Evolutionary conservation across 345 rosid genomes (phyloP).

Genomic region (Euphorbia peplus): DNA sequence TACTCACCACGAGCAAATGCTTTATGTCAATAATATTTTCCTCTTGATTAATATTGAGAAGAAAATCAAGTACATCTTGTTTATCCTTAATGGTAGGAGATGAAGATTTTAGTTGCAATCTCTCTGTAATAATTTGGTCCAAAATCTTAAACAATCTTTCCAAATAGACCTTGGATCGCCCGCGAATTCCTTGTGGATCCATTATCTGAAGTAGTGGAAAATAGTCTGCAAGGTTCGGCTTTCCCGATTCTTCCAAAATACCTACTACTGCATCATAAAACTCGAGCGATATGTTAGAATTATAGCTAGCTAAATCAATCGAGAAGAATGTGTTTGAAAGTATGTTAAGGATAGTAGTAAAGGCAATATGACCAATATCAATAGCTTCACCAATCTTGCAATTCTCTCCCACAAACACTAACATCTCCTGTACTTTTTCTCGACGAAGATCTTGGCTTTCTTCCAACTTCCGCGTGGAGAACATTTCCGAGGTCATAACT

Average conservation of each 20-base stretch:
- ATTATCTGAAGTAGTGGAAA: no score
- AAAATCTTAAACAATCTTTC: slow-evolving; percentile 21
- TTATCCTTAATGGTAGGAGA: not conserved
- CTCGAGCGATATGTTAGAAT: slow-evolving; percentile 31
- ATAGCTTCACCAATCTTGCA: not conserved
- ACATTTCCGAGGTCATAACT: not conserved
- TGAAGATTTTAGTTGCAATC: slow-evolving; percentile 20
- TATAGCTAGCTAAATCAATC: slow-evolving; percentile 27
- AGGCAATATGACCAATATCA: slow-evolving; percentile 40
- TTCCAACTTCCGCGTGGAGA: slow-evolving; percentile 16
- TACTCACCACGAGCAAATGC: slow-evolving; percentile 32
- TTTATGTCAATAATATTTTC: slow-evolving; percentile 14
- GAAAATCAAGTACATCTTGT: slow-evolving; percentile 37
- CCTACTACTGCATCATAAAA: slow-evolving; percentile 33
- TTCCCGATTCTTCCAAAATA: slow-evolving; percentile 38
- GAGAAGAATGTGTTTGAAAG: not conserved
- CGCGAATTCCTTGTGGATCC: slow-evolving; percentile 32
- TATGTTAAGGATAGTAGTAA: slow-evolving; percentile 18
- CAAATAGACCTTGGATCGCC: slow-evolving; percentile 12
- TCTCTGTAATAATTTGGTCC: slow-evolving; percentile 21
- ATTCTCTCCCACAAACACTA: slow-evolving; percentile 1
- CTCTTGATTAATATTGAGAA: slow-evolving; percentile 30
- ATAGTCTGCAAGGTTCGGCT: slow-evolving; percentile 25
- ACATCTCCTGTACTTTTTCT: slow-evolving; percentile 12
- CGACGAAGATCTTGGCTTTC: slow-evolving; percentile 9